These are phyloP conservation scores for Cryptosporidium canis DNA, from an alignment of 169 alveolate genomes.

Conservation along the genomic window DNA sequence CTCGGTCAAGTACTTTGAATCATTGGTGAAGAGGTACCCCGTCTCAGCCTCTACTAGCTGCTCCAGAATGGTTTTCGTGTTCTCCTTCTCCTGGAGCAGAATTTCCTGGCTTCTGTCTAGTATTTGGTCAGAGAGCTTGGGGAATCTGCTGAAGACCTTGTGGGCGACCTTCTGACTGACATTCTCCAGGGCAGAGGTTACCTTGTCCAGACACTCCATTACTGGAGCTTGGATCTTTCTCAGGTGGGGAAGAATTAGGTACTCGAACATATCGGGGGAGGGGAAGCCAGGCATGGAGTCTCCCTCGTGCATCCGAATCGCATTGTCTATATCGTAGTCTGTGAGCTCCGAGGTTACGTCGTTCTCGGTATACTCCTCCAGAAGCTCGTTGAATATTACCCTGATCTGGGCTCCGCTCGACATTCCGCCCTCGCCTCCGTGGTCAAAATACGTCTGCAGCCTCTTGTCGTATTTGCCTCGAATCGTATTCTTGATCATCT, in stretches of 20 bases:
- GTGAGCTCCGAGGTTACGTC: constrained; percentile 86
- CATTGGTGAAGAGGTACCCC: constrained; percentile 94
- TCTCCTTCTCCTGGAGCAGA: constrained; percentile 89
- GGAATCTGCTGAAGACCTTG: constrained; percentile 92
- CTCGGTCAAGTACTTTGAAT: constrained; percentile 87
- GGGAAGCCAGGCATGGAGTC: constrained; percentile 99
- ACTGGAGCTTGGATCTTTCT: constrained; percentile 91
- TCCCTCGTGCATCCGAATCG: constrained; percentile 97
- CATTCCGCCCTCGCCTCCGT: constrained; percentile 79
- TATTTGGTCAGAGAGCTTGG: constrained; percentile 90
- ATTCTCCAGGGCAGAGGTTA: constrained; percentile 86
- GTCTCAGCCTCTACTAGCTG: constrained; percentile 90
- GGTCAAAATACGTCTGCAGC: constrained; percentile 81
- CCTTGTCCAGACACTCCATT: constrained; percentile 83
- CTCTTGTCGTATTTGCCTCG: constrained; percentile 94
- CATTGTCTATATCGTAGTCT: constrained; percentile 94
- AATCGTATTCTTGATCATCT: constrained; percentile 92
- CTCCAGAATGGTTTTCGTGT: constrained; percentile 86
- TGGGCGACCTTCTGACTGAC: constrained; percentile 91
- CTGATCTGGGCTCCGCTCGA: constrained; percentile 89
- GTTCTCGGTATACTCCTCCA: constrained; percentile 87
- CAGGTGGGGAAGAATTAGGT: constrained; percentile 93
- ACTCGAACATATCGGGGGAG: constrained; percentile 95
- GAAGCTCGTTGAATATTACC: constrained; percentile 88
- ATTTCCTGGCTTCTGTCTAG: constrained; percentile 85